A percentile compares a stretch with the other conserved stretches of the same genome.
Conservation (phyloP, 192 early-diverging fungal species). For the Pilobolus umbonatus region DNA sequence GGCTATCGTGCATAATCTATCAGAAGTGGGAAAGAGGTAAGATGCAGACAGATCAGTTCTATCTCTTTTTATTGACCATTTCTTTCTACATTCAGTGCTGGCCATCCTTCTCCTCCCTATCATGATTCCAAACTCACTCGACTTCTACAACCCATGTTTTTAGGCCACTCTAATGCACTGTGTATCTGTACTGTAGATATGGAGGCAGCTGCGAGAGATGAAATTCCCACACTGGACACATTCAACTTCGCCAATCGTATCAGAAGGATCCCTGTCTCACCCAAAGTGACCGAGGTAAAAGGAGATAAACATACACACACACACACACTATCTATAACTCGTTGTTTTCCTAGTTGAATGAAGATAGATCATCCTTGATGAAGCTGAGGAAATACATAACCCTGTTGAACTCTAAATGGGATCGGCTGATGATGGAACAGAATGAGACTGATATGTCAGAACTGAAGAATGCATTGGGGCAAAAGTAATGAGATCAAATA, state of each 20-base stretch:
- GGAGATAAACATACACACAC: neutral
- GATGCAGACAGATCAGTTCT: neutral
- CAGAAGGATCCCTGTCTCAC: neutral
- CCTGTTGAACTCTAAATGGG: neutral
- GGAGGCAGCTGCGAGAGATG: conserved; percentile 3
- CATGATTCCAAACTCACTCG: conserved; percentile 10
- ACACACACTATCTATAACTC: neutral
- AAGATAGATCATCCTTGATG: conserved; percentile 10
- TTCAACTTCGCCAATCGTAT: conserved; percentile 8
- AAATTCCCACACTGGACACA: conserved; percentile 9
- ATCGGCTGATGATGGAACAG: neutral
- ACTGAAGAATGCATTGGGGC: neutral
- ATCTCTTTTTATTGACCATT: neutral
- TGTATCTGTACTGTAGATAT: conserved; percentile 11
- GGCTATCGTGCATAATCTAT: conserved; percentile 16
- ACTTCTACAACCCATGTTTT: conserved; percentile 7
- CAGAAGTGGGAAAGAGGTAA: conserved; percentile 9
- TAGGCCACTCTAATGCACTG: neutral
- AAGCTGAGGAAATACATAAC: neutral
- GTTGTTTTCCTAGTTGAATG: neutral
- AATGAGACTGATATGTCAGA: neutral
- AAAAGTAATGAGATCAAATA: neutral
- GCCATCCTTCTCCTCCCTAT: conserved; percentile 11
- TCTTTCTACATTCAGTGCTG: neutral
- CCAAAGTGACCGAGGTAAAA: neutral